These are phyloP conservation scores for Cladosporium sp. DNA, from an alignment of 2,329 filamentous ascomycete species.

Conservation along the genomic window DNA sequence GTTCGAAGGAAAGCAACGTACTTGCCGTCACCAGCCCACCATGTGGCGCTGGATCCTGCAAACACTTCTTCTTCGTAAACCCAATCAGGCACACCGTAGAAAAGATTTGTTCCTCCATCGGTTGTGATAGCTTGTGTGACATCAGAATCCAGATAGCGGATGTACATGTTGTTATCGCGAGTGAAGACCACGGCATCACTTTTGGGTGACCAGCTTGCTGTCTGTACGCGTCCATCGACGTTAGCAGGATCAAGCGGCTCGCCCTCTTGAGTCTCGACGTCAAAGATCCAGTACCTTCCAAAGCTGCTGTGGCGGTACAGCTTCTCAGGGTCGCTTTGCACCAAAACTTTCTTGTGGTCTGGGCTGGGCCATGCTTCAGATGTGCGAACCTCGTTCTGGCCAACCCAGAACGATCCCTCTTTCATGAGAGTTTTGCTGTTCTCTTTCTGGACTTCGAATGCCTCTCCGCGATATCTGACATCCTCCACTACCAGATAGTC, in stretches of 20 bases:
- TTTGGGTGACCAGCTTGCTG: slow-evolving; percentile 84
- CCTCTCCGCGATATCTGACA: slow-evolving; percentile 57
- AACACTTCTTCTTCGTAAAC: slow-evolving; percentile 91
- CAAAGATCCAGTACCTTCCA: slow-evolving; percentile 84
- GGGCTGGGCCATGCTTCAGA: slow-evolving; percentile 68
- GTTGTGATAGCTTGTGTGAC: slow-evolving; percentile 69
- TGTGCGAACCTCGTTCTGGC: slow-evolving; percentile 54
- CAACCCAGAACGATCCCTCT: slow-evolving; percentile 57
- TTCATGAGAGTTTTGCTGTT: slow-evolving; percentile 73
- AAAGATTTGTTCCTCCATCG: slow-evolving; percentile 82
- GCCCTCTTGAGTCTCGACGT: slow-evolving; percentile 74
- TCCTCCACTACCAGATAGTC: slow-evolving; percentile 84
- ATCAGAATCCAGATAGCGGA: slow-evolving; percentile 62
- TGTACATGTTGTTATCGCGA: slow-evolving; percentile 81
- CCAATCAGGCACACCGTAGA: slow-evolving; percentile 97
- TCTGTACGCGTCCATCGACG: slow-evolving; percentile 64
- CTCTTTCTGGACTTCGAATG: slow-evolving; percentile 38
- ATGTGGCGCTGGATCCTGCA: slow-evolving; percentile 73
- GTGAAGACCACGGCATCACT: slow-evolving; percentile 89
- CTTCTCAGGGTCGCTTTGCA: slow-evolving; percentile 66
- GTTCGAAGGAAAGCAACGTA: slow-evolving; percentile 89
- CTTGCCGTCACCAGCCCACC: slow-evolving; percentile 90
- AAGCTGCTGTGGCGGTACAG: slow-evolving; percentile 91
- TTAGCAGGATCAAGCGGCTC: slow-evolving; percentile 72
- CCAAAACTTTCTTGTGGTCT: slow-evolving; percentile 78